Conservation (phyloP, 352 stramenopile species). For the Phytophthora litchii region DNA sequence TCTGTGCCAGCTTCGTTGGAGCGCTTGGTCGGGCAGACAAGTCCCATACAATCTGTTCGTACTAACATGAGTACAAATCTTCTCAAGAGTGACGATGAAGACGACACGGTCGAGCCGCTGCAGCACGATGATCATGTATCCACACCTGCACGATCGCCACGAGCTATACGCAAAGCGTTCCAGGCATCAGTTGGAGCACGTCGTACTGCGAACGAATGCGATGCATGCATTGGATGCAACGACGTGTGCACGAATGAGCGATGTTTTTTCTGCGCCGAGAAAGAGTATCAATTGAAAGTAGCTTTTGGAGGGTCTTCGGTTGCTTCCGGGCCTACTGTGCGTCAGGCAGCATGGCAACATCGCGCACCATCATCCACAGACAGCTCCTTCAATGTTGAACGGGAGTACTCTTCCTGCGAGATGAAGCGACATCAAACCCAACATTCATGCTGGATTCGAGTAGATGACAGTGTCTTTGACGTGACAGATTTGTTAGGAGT, state of each 20-base stretch:
- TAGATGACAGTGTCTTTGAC: conserved; percentile 90
- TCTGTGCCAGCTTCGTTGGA: conserved; percentile 22
- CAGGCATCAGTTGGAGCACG: conserved; percentile 30
- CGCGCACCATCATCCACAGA: conserved; percentile 28
- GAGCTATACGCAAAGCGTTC: conserved; percentile 20
- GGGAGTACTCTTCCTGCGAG: conserved; percentile 90
- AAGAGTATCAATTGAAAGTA: conserved; percentile 69
- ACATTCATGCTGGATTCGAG: conserved; percentile 92
- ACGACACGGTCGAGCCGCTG: conserved; percentile 15
- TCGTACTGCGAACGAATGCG: conserved; percentile 51
- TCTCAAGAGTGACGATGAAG: conserved; percentile 22
- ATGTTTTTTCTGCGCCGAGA: conserved; percentile 81
- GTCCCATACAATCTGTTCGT: conserved; percentile 11
- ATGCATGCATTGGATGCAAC: conserved; percentile 84
- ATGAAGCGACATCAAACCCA: conserved; percentile 78
- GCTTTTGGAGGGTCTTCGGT: conserved; percentile 47
- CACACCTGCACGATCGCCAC: conserved; percentile 19
- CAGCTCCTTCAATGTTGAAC: conserved; percentile 45
- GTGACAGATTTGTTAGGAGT: conserved; percentile 88
- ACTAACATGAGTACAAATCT: conserved; percentile 11
- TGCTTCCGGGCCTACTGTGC: conserved; percentile 22
- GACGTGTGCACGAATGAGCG: conserved; percentile 65
- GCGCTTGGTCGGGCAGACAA: conserved; percentile 17
- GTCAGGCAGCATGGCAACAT: conserved; percentile 35
- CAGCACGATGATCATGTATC: conserved; percentile 19